Conservation (phyloP, 2,329 filamentous ascomycete species). For the Clonostachys chloroleuca region DNA sequence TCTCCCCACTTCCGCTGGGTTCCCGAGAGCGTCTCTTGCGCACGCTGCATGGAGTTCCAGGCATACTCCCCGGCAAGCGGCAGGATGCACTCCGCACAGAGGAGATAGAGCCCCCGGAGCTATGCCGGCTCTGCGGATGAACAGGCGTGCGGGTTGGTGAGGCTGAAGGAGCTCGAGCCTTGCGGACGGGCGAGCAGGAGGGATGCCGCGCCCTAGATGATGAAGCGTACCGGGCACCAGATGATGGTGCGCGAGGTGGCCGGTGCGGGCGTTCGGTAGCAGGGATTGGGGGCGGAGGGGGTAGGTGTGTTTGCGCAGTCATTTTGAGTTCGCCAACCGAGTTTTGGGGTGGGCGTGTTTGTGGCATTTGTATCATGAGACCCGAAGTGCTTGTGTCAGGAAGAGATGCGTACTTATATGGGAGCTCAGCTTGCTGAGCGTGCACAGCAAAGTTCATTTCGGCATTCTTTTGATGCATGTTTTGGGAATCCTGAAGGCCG, state of each 20-base stretch:
- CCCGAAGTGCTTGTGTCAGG: constrained; percentile 25
- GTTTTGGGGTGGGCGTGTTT: constrained; percentile 30
- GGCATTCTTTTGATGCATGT: constrained; percentile 25
- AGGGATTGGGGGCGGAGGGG: constrained; percentile 20
- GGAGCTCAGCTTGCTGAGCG: constrained; percentile 29
- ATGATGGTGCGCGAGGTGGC: constrained; percentile 48
- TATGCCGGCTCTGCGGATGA: constrained; percentile 21
- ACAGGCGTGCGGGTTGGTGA: constrained; percentile 3
- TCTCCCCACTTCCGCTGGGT: constrained; percentile 17
- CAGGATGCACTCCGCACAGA: constrained; percentile 28
- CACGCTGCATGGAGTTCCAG: constrained; percentile 31
- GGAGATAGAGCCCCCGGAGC: constrained; percentile 28
- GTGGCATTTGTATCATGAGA: constrained; percentile 52
- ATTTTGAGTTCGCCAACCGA: constrained; percentile 27
- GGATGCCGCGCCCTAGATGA: constrained; percentile 48
- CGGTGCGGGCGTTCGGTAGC: constrained; percentile 30
- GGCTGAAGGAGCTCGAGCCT: constrained; percentile 24
- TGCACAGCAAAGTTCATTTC: constrained; percentile 33
- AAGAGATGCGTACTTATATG: constrained; percentile 29
- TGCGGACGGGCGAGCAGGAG: constrained; percentile 32
- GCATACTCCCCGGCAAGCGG: constrained; percentile 22
- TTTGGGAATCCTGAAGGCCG: constrained; percentile 11
- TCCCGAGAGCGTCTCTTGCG: constrained; percentile 32
- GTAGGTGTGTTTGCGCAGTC: constrained; percentile 26
- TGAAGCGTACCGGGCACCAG: constrained; percentile 46